phyloP scores from a whole-genome alignment of 345 rosid species.

The Heritiera fomes region DNA sequence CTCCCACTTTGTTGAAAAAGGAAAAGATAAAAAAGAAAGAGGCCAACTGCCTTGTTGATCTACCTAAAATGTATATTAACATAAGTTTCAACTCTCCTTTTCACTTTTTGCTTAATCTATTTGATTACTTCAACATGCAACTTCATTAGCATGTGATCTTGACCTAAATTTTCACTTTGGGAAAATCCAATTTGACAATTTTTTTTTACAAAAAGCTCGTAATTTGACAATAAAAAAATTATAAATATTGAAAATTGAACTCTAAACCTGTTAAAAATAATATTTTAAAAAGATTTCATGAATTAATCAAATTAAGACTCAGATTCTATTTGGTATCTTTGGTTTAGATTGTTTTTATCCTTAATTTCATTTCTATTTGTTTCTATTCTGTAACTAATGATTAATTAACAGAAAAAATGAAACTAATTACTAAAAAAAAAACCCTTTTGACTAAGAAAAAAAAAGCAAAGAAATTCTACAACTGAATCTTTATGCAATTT shows the following conservation, averaged over 20 bases:
- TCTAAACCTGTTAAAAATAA: too few species aligned
- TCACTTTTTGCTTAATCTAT: background rate
- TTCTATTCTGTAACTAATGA: background rate
- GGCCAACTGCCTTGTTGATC: background rate
- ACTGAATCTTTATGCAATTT: background rate
- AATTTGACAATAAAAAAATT: too few species aligned
- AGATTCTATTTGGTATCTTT: background rate
- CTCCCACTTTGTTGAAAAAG: background rate
- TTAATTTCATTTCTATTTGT: background rate
- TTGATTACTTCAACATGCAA: constrained; percentile 9
- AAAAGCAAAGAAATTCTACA: background rate
- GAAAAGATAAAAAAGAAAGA: background rate
- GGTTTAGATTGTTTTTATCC: background rate
- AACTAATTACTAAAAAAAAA: background rate
- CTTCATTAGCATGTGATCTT: background rate
- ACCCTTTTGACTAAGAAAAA: background rate
- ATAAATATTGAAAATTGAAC: too few species aligned
- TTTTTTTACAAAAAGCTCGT: too few species aligned
- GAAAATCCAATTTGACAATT: background rate
- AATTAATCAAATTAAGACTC: too few species aligned
- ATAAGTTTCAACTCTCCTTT: background rate
- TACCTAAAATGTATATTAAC: background rate
- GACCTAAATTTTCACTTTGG: background rate
- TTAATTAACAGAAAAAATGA: background rate
- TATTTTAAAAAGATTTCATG: too few species aligned